Percentiles rank a stretch among this genome's conserved stretches.
Evolutionary conservation across 495 filamentous ascomycete genomes (phyloP).

Genomic region (Penicillium maclennaniae): DNA sequence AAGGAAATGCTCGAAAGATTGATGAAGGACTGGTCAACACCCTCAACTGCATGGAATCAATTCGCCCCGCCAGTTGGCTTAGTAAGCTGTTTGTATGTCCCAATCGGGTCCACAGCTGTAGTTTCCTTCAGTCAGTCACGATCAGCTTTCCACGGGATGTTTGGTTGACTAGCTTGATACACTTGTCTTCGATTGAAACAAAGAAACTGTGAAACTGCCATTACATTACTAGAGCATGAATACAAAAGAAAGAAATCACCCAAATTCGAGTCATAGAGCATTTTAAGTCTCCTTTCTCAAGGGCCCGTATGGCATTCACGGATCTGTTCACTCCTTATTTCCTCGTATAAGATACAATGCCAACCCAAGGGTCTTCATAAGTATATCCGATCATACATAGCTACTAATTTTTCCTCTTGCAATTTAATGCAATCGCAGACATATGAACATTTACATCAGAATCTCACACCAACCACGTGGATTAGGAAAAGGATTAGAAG

Average conservation of each 20-base stretch:
- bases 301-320: too few species aligned
- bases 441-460: not conserved
- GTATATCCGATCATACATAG: too few species aligned
- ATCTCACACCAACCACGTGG: not conserved
- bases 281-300: too few species aligned
- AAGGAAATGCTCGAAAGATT: conserved; percentile 2
- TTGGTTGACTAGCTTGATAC: not conserved
- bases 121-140: not conserved
- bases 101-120: not conserved
- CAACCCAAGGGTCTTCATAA: too few species aligned
- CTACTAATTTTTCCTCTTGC: too few species aligned
- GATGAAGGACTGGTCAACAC: not conserved
- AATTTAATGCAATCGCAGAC: not conserved
- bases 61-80: conserved; percentile 3
- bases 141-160: not conserved
- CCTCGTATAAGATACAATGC: too few species aligned
- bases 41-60: not conserved
- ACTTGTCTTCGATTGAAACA: not conserved
- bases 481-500: not conserved
- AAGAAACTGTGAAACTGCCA: not conserved
- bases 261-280: too few species aligned
- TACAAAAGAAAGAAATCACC: too few species aligned
- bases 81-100: conserved; percentile 6
- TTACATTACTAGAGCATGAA: too few species aligned
- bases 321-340: too few species aligned